A percentile compares a stretch with the other conserved stretches of the same genome.
These are phyloP conservation scores for Penicillium lagena DNA, from an alignment of 495 filamentous ascomycete genomes.

Conservation along the genomic window DNA sequence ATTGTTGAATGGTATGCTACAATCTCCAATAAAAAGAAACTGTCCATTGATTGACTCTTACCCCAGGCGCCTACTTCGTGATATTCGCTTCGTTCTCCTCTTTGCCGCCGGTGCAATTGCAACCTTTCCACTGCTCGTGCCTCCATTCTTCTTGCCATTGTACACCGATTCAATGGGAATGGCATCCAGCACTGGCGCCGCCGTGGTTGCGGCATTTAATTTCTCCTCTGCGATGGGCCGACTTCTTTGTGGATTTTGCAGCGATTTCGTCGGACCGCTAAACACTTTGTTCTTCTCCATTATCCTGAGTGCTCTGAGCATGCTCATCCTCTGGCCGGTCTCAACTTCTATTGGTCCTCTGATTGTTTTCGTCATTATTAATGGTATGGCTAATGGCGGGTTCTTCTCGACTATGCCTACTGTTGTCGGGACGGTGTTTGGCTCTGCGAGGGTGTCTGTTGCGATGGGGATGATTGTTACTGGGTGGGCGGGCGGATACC, in stretches of 20 bases:
- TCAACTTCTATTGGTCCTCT: conserved; percentile 46
- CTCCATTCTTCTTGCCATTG: conserved; percentile 52
- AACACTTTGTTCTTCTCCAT: conserved; percentile 44
- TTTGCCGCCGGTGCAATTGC: conserved; percentile 51
- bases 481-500: conserved; percentile 53
- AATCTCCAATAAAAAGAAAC: neutral
- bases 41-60: neutral
- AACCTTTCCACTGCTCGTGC: conserved; percentile 55
- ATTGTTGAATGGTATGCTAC: conserved; percentile 44
- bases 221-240: conserved; percentile 46
- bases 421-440: conserved; percentile 52
- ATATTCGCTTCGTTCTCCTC: conserved; percentile 42
- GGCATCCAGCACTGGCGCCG: conserved; percentile 42
- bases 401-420: conserved; percentile 59
- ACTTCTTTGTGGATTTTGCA: conserved; percentile 41
- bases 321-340: conserved; percentile 52
- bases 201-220: conserved; percentile 50
- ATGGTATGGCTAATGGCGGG: conserved; percentile 49
- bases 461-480: conserved; percentile 58
- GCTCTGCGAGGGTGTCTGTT: conserved; percentile 44
- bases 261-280: conserved; percentile 44
- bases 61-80: conserved; percentile 40
- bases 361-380: conserved; percentile 45
- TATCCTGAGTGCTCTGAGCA: conserved; percentile 44
- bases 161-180: conserved; percentile 41